A percentile compares a stretch with the other conserved stretches of the same genome.
Conservation (phyloP, 2,329 filamentous ascomycete species). For the Chaetomium olivaceum region DNA sequence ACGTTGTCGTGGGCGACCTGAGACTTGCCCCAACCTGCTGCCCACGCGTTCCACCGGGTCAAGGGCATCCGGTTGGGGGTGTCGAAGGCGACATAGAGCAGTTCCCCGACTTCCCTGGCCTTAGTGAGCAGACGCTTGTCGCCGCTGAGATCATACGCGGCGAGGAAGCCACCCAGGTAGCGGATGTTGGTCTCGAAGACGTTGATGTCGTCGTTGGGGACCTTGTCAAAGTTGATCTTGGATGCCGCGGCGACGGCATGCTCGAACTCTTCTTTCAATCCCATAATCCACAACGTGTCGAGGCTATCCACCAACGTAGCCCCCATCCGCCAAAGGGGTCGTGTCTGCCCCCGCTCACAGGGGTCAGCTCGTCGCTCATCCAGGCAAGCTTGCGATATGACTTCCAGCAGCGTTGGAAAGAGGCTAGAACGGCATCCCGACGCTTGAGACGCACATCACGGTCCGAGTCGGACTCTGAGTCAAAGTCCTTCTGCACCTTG, state of each 20-base stretch:
- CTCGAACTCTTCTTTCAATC: slow-evolving; percentile 63
- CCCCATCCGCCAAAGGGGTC: slow-evolving; percentile 68
- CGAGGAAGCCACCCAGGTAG: slow-evolving; percentile 68
- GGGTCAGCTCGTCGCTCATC: slow-evolving; percentile 63
- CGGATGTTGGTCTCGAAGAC: slow-evolving; percentile 72
- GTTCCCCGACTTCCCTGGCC: slow-evolving; percentile 48
- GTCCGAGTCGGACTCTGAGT: slow-evolving; percentile 20
- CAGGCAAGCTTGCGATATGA: slow-evolving; percentile 65
- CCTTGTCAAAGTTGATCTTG: slow-evolving; percentile 61
- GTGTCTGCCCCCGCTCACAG: slow-evolving; percentile 52
- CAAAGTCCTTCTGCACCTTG: slow-evolving; percentile 23
- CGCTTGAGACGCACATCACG: slow-evolving; percentile 21
- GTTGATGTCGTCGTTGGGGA: slow-evolving; percentile 55
- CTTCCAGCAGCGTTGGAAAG: slow-evolving; percentile 46
- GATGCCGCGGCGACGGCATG: slow-evolving; percentile 60
- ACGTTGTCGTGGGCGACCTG: slow-evolving; percentile 39
- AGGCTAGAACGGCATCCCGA: slow-evolving; percentile 21
- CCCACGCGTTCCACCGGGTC: slow-evolving; percentile 56
- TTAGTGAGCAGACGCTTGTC: slow-evolving; percentile 45
- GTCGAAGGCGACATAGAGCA: slow-evolving; percentile 49
- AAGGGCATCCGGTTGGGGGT: slow-evolving; percentile 49
- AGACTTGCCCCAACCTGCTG: slow-evolving; percentile 34
- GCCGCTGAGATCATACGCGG: slow-evolving; percentile 68
- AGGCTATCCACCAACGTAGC: slow-evolving; percentile 67
- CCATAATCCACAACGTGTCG: slow-evolving; percentile 75